Base-by-base conservation (phyloP, 768 basidiomycete species). In the Roridomyces roridus region DNA sequence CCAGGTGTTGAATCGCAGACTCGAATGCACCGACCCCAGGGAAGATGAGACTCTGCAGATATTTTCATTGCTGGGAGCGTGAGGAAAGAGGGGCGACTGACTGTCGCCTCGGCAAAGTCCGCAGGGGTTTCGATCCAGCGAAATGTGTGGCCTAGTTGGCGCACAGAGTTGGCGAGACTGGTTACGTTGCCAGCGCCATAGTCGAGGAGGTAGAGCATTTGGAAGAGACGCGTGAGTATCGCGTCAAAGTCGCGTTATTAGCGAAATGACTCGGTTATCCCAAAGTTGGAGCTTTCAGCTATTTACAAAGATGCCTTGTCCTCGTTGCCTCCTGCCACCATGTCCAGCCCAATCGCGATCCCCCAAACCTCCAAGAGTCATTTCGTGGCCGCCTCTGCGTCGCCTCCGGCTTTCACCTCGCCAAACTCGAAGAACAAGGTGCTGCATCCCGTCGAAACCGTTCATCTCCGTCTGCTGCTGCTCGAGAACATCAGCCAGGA, bases 11-110 rank as follows among this genome's bases (percentile, higher is more conserved):
- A 63, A 97, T 88, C 11, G 96, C 96, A 18, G 89, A 87, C 46
- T 89, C 88, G 69, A 98, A 98, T 3, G 94, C 86, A 17, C 97
- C 97, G 42, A 98, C 96, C 7, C 97, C 97, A 43, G 97, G 97
- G 72, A 99, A 98, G 64, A 99, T 82, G 70, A 99, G 87, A 73
- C 85, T 89, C 97, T 99, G 65, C 55, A 51, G 48, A 60, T 43
- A 41, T 41, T 51, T 15, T 50, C 36, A 36, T 37, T 53, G 44
- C 51, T 45, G 48, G 25, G 43, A 43, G 49, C 56, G 10, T 41
- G 51, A 46, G 55, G 43, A 60, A 28, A 44, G 25, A 14, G 69
- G 9, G 36, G 45, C 21, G 34, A 83, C 95, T 81, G 71, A 98
- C 97, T 45, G 94, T 88, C 46, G 95, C 95, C 68, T 88, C 84